Conservation (phyloP, 257 asterid genomes). For the Vinca minor region DNA sequence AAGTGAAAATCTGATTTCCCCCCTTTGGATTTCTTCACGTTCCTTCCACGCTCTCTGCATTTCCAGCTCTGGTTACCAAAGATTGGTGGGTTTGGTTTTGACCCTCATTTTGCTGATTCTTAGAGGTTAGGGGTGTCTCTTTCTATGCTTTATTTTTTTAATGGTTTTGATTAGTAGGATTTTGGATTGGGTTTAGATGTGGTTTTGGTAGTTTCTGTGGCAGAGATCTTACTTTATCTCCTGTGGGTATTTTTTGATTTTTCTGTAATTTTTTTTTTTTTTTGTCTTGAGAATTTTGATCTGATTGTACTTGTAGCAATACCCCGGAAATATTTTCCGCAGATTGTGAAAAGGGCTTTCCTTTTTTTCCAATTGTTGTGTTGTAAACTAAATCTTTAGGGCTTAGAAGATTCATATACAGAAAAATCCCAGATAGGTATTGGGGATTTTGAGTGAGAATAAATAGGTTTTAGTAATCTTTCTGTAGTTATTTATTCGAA, state of each 20-base stretch:
- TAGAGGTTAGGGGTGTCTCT: slow-evolving; percentile 29
- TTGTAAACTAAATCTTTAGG: slow-evolving; percentile 1
- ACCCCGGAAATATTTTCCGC: neutral
- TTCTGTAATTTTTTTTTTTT: neutral
- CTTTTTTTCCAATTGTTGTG: neutral
- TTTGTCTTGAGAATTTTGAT: no score
- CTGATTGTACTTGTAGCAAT: slow-evolving; percentile 8
- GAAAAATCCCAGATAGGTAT: slow-evolving; percentile 1
- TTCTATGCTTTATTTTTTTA: slow-evolving; percentile 12
- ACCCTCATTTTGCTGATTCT: slow-evolving; percentile 5
- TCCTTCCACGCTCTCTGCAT: slow-evolving; percentile 36
- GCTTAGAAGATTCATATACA: neutral
- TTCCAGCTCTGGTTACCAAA: slow-evolving; percentile 24
- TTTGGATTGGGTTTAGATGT: slow-evolving; percentile 38
- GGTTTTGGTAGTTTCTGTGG: slow-evolving; percentile 39
- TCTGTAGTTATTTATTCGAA: neutral
- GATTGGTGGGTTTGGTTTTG: slow-evolving; percentile 31
- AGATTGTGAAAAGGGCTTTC: neutral
- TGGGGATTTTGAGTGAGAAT: neutral
- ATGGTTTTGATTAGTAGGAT: slow-evolving; percentile 19
- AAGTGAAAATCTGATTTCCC: slow-evolving; percentile 42
- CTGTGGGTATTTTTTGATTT: neutral
- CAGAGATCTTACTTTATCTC: slow-evolving; percentile 35
- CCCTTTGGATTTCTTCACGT: slow-evolving; percentile 38
- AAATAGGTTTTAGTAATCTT: neutral